phyloP scores from a whole-genome alignment of 441 rosid genomes.

The Euphorbia corollata region DNA sequence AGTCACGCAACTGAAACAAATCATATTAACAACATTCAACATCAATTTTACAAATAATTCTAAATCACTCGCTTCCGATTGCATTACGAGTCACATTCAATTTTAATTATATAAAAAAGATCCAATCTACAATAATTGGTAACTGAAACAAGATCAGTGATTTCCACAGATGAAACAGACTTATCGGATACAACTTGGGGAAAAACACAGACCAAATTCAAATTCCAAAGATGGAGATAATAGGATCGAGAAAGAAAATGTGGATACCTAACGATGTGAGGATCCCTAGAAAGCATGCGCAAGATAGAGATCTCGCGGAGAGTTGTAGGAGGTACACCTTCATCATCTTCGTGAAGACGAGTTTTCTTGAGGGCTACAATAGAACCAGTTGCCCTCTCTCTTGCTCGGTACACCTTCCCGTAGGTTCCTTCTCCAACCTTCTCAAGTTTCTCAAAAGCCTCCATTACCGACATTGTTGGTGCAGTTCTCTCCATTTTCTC shows the following conservation, averaged over 20 bases:
- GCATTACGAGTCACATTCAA: background rate
- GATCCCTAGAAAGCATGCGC: slow-evolving; percentile 96
- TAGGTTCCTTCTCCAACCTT: slow-evolving; percentile 97
- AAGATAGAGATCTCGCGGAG: slow-evolving; percentile 97
- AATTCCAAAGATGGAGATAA: background rate
- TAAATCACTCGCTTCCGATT: background rate
- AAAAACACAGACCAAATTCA: background rate
- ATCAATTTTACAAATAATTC: too few relatives aligned
- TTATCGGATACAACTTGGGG: background rate
- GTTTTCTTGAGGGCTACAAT: slow-evolving; percentile 97
- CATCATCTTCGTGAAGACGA: slow-evolving; percentile 94
- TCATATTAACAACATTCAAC: too few relatives aligned
- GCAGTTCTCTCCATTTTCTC: slow-evolving; percentile 5
- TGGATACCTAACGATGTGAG: slow-evolving; percentile 71
- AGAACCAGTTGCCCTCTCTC: slow-evolving; percentile 81
- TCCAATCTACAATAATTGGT: background rate
- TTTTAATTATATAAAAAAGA: background rate
- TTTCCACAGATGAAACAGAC: background rate
- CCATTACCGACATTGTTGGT: slow-evolving; percentile 54
- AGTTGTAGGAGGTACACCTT: slow-evolving; percentile 97
- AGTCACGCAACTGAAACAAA: too few relatives aligned
- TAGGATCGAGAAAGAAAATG: background rate
- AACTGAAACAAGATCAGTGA: background rate
- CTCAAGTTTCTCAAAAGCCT: slow-evolving; percentile 91
- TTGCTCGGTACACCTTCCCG: slow-evolving; percentile 90